Evolutionary conservation across 495 filamentous ascomycete genomes (phyloP).

Genomic region (Glonium stellatum): DNA sequence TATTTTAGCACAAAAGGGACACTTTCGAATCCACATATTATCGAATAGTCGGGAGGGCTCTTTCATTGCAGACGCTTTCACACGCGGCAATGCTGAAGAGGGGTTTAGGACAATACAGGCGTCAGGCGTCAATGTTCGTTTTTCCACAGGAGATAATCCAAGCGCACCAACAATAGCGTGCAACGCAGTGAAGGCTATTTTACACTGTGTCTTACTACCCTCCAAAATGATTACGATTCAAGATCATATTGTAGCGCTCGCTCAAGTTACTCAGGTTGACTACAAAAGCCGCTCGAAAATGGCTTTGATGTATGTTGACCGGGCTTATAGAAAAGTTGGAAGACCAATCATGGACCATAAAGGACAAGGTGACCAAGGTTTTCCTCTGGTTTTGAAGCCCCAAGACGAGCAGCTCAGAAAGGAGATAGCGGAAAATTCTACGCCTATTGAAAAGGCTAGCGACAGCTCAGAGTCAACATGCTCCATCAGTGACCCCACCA

Average conservation of each 20-base stretch:
- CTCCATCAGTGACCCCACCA: too few species aligned
- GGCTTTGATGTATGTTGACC: slow-evolving; percentile 13
- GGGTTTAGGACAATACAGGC: slow-evolving; percentile 2
- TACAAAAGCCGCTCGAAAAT: background rate
- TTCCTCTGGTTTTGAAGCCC: too few species aligned
- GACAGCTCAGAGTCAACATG: too few species aligned
- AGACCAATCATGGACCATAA: too few species aligned
- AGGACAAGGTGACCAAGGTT: too few species aligned
- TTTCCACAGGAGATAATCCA: background rate
- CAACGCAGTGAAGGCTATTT: background rate
- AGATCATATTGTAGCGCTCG: background rate
- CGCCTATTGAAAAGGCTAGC: too few species aligned
- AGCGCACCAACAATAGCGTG: background rate
- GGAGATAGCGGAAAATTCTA: too few species aligned
- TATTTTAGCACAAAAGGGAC: slow-evolving; percentile 32
- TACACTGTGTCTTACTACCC: background rate
- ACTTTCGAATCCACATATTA: slow-evolving; percentile 25
- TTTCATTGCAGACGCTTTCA: slow-evolving; percentile 28
- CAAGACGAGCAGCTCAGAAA: too few species aligned
- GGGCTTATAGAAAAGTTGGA: slow-evolving; percentile 1
- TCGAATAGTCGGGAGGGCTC: slow-evolving; percentile 24
- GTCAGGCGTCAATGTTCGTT: background rate
- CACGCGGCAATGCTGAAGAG: slow-evolving; percentile 18
- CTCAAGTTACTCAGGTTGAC: background rate
- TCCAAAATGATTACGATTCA: background rate